Base-by-base conservation (phyloP, 768 basidiomycete species). In the Mycena chlorophos region DNA sequence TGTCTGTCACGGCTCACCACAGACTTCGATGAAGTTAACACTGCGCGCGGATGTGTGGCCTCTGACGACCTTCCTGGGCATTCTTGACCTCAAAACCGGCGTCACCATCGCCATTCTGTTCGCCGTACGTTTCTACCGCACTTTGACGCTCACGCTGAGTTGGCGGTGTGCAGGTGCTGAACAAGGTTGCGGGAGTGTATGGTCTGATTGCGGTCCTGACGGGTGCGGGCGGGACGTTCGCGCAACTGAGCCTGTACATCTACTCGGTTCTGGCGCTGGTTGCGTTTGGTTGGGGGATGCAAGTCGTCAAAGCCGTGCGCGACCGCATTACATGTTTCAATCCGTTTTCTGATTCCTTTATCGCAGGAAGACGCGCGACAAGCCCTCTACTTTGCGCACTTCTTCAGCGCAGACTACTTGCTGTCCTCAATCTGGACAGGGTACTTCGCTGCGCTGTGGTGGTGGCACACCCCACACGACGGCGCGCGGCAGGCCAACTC, bases 101-200 rank as follows among this genome's bases (percentile, higher is more conserved):
- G 94, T 92, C 56, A 89, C 83, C 45, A 80, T 98, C 54, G 87
- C 89, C 56, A 78, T 97, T 22, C 81, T 96, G 46, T 98, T 99
- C 64, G 91, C 90, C 13, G 91, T 97, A 61, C 60, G 90, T 79
- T 26, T 17, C 19, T 57, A 50, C 39, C 26, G 16, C 19, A 31
- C 29, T 39, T 56, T 22, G 27, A 56, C 28, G 27, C 19, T 37
- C 30, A 19, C 26, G 25, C 23, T 39, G 42, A 37, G 54, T 28
- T 55, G 26, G 31, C 20, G 37, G 45, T 43, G 58, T 64, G 31
- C 65, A 91, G 90, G 74, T 94, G 51, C 77, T 99, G 62, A 99
- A 99, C 82, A 99, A 99, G 75, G 96, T 95, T 48, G 95, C 97
- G 19, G 96, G 97, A 49, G 84, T 98, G 8, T 99, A 98, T 69